Conservation (phyloP, 2,329 filamentous ascomycete species). For the Parascedosporium putredinis region DNA sequence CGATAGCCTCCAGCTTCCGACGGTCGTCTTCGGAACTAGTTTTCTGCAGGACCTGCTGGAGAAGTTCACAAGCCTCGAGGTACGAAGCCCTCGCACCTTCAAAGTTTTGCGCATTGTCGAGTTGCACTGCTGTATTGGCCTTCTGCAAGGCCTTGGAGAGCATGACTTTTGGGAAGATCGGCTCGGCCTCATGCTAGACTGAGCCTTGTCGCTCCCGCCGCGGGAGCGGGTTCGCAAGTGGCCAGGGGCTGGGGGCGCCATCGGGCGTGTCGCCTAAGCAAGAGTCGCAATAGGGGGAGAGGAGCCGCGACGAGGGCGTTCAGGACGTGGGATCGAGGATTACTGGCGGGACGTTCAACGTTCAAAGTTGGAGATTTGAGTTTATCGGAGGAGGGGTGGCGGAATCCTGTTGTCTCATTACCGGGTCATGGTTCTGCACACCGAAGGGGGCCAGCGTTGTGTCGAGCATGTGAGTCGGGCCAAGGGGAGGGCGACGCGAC, state of each 20-base stretch:
- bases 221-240: slow-evolving; percentile 1
- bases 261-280: too few relatives aligned
- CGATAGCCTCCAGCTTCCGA: slow-evolving; percentile 85
- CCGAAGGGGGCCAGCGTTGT: neutral
- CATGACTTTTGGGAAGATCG: slow-evolving; percentile 77
- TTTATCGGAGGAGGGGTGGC: neutral
- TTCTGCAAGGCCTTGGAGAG: slow-evolving; percentile 90
- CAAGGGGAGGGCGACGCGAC: neutral
- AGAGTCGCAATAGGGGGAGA: too few relatives aligned
- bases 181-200: slow-evolving; percentile 21
- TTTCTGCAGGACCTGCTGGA: slow-evolving; percentile 78
- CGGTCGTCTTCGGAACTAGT: slow-evolving; percentile 80
- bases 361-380: neutral
- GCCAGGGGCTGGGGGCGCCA: neutral
- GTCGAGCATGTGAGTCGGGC: neutral
- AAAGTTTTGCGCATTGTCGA: slow-evolving; percentile 94
- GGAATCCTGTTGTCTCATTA: neutral
- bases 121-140: slow-evolving; percentile 86
- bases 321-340: neutral
- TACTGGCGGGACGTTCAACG: neutral
- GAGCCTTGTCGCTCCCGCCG: neutral
- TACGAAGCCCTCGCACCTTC: slow-evolving; percentile 87
- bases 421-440: neutral
- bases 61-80: slow-evolving; percentile 74
- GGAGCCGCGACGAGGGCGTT: neutral